These are phyloP conservation scores for Botrytis aclada DNA, from an alignment of 2,329 filamentous ascomycete species.

Conservation along the genomic window DNA sequence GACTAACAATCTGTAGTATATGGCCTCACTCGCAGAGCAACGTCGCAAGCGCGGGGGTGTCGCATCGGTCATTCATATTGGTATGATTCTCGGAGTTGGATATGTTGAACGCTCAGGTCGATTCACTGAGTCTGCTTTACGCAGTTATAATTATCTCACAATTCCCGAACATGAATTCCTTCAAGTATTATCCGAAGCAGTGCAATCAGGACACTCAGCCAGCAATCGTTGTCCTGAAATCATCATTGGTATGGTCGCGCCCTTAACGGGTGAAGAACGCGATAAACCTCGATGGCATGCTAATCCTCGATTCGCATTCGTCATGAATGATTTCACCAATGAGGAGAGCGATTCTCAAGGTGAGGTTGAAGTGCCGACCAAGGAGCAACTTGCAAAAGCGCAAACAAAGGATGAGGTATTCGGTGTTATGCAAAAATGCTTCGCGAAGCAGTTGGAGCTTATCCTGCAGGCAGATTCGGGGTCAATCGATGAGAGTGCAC, in stretches of 20 bases:
- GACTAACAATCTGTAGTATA: constrained; percentile 34
- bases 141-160: constrained; percentile 4
- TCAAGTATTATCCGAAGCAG: constrained; percentile 43
- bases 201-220: constrained; percentile 36
- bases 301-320: constrained; percentile 6
- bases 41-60: constrained; percentile 43
- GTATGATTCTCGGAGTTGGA: constrained; percentile 46
- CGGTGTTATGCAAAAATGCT: neutral
- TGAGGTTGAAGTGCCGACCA: constrained; percentile 9
- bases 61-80: constrained; percentile 51
- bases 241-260: constrained; percentile 13
- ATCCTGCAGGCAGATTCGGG: constrained; percentile 1
- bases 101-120: constrained; percentile 31
- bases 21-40: constrained; percentile 43
- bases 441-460: neutral
- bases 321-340: neutral
- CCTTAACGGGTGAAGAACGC: neutral
- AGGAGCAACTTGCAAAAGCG: constrained; percentile 10
- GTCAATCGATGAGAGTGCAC: neutral
- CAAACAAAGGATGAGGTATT: constrained; percentile 11
- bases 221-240: constrained; percentile 1
- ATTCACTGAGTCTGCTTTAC: neutral
- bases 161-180: constrained; percentile 43
- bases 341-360: neutral
- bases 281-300: constrained; percentile 8